phyloP scores from a whole-genome alignment of 202 grass and related monocot genomes.

The Schoenoplectus tabernaemontani region DNA sequence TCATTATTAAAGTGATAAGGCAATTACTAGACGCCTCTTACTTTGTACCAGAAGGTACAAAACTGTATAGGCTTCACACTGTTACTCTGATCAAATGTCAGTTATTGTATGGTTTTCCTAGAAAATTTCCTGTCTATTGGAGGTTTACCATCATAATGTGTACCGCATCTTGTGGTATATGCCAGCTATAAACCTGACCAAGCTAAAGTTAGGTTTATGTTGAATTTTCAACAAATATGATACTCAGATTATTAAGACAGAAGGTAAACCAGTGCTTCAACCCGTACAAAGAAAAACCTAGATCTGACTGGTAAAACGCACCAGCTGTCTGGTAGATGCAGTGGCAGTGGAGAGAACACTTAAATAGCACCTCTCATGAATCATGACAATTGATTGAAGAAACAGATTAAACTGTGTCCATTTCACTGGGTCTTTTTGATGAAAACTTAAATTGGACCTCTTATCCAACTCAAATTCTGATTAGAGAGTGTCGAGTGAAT shows the following conservation, averaged over 20 bases:
- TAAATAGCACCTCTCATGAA: not conserved
- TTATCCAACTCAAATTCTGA: not conserved
- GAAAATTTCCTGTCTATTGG: not conserved
- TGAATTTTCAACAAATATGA: not conserved
- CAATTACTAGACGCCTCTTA: not conserved
- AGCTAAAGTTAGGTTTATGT: not conserved
- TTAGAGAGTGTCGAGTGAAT: not conserved
- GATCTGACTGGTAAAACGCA: slow-evolving; percentile 3
- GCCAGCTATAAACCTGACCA: not conserved
- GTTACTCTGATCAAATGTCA: not conserved
- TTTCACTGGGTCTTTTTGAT: not conserved
- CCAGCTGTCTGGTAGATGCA: not conserved
- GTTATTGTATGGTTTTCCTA: not conserved
- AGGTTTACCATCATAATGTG: not conserved
- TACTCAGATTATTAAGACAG: not conserved
- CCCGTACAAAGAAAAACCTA: not conserved
- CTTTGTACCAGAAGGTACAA: not conserved
- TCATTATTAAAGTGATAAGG: not conserved
- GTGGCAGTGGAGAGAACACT: not conserved
- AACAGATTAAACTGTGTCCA: not conserved
- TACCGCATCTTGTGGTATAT: not conserved
- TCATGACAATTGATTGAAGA: not conserved
- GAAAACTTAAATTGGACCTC: not conserved
- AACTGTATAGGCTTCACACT: not conserved
- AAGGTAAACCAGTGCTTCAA: not conserved